These are phyloP conservation scores for Boletus reticuloceps DNA, from an alignment of 768 basidiomycete genomes.

Conservation along the genomic window DNA sequence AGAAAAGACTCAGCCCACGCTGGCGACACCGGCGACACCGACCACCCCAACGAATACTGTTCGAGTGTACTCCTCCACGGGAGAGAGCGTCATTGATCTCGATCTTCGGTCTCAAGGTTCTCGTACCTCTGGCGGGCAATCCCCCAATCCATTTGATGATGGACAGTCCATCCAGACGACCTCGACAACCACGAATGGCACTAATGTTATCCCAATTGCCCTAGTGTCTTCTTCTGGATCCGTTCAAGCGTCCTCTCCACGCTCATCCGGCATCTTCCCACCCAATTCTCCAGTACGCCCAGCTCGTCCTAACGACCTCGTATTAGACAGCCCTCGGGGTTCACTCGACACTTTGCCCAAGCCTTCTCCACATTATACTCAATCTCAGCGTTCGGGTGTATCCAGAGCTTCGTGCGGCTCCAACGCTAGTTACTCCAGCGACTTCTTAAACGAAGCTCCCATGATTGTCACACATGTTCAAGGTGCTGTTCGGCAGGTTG, in stretches of 20 bases:
- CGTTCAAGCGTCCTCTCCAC: constrained; percentile 29
- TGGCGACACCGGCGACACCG: constrained; percentile 14
- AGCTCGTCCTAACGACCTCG: constrained; percentile 55
- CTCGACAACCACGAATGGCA: constrained; percentile 68
- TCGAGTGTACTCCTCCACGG: constrained; percentile 47
- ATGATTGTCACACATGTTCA: constrained; percentile 75
- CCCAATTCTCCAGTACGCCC: constrained; percentile 50
- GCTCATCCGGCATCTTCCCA: constrained; percentile 29
- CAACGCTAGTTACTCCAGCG: constrained; percentile 71
- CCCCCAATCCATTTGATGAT: constrained; percentile 72
- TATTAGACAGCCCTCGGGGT: constrained; percentile 60
- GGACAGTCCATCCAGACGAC: constrained; percentile 75
- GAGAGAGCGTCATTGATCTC: constrained; percentile 56
- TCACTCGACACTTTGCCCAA: constrained; percentile 48
- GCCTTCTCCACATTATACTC: constrained; percentile 37
- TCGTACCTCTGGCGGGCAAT: constrained; percentile 18
- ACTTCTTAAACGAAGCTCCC: constrained; percentile 77
- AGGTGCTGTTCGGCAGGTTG: constrained; percentile 61
- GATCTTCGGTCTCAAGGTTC: constrained; percentile 48
- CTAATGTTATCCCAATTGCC: constrained; percentile 87
- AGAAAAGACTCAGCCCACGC: constrained; percentile 47
- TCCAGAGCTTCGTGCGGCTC: constrained; percentile 73
- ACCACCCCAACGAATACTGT: constrained; percentile 32
- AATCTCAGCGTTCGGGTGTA: constrained; percentile 53
- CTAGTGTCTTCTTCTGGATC: constrained; percentile 65